phyloP scores from a whole-genome alignment of 2,329 filamentous ascomycete genomes.

The Blastomyces silverae region DNA sequence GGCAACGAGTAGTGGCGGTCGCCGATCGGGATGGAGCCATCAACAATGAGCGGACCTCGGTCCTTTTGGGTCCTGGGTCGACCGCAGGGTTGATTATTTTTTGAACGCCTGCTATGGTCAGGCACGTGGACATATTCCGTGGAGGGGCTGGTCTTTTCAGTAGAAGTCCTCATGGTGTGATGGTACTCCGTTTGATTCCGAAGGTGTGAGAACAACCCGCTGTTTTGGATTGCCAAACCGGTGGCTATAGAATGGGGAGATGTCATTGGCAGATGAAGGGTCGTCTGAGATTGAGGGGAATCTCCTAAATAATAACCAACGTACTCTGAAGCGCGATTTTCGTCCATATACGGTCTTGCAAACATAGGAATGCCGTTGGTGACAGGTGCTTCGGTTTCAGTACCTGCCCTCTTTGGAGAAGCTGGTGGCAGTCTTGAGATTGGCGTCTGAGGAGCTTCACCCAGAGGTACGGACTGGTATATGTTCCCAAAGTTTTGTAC shows the following conservation, averaged over 20 bases:
- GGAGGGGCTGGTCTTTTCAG: conserved; percentile 17
- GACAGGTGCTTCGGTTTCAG: conserved; percentile 32
- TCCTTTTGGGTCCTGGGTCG: conserved; percentile 23
- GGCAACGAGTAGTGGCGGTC: conserved; percentile 32
- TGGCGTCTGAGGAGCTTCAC: conserved; percentile 28
- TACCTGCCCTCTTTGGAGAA: conserved; percentile 30
- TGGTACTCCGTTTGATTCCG: conserved; percentile 33
- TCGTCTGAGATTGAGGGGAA: conserved; percentile 39
- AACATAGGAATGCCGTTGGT: conserved; percentile 32
- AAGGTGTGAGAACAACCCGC: conserved; percentile 32
- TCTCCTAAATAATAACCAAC: conserved; percentile 43
- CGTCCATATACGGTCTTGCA: conserved; percentile 33
- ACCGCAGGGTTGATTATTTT: conserved; percentile 12
- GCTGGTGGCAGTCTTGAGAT: conserved; percentile 31
- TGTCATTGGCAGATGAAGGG: conserved; percentile 36
- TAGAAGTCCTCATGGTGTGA: conserved; percentile 15
- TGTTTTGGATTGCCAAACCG: conserved; percentile 37
- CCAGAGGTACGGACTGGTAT: conserved; percentile 30
- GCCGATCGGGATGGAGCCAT: conserved; percentile 41
- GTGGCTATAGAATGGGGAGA: conserved; percentile 36
- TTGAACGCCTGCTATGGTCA: conserved; percentile 22
- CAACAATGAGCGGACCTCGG: conserved; percentile 43
- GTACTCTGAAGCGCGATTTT: conserved; percentile 39
- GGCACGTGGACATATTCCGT: conserved; percentile 21
- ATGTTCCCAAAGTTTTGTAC: conserved; percentile 31